These are phyloP conservation scores for Aspergillus proliferans DNA, from an alignment of 2,329 filamentous ascomycete genomes.

Conservation along the genomic window DNA sequence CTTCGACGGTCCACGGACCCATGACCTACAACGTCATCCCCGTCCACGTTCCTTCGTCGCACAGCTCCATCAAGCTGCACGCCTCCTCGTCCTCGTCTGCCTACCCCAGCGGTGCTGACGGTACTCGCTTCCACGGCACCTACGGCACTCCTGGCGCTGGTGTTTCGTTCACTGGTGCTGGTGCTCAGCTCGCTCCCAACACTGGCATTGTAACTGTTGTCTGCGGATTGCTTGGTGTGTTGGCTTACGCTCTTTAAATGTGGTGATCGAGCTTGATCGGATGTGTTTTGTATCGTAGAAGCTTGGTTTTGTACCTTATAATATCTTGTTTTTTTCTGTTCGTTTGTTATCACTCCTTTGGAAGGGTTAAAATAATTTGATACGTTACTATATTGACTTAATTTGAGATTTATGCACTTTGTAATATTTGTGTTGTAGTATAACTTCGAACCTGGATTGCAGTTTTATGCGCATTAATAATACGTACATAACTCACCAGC, in stretches of 20 bases:
- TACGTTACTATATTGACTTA: too few relatives aligned
- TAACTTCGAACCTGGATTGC: too few relatives aligned
- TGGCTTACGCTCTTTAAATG: conserved; percentile 24
- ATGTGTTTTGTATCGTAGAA: background rate
- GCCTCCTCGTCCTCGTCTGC: conserved; percentile 23
- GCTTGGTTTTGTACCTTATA: background rate
- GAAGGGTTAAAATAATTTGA: too few relatives aligned
- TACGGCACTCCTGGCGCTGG: conserved; percentile 13
- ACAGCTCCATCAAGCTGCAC: conserved; percentile 11
- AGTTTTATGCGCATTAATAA: too few relatives aligned
- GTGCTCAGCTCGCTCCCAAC: conserved; percentile 9
- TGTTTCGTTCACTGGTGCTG: conserved; percentile 20
- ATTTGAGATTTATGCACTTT: too few relatives aligned
- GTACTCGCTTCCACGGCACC: conserved; percentile 35
- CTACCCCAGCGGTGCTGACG: conserved; percentile 44
- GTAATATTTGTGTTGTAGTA: too few relatives aligned
- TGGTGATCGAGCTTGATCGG: too few relatives aligned
- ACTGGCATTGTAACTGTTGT: conserved; percentile 18
- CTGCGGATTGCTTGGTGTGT: conserved; percentile 19
- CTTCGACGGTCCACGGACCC: conserved; percentile 8
- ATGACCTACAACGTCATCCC: conserved; percentile 20
- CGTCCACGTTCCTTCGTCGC: conserved; percentile 19
- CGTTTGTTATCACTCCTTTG: background rate
- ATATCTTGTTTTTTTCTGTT: background rate
- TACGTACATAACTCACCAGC: too few relatives aligned